Base-by-base conservation (phyloP, 2,329 filamentous ascomycete genomes). In the Capronia epimyces region DNA sequence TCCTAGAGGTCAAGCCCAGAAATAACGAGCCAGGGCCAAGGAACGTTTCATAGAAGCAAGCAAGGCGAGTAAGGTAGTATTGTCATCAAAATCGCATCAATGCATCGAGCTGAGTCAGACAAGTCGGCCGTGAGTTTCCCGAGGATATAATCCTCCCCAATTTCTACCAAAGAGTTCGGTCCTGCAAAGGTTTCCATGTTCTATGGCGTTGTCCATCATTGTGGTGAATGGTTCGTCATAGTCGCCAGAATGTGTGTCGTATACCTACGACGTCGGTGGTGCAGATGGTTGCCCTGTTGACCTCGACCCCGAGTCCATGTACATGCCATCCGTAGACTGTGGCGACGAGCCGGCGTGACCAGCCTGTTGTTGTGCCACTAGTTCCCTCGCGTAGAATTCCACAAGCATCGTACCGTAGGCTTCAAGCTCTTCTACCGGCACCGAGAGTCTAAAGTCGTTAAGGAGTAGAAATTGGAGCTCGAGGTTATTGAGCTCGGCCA, bases 331-430 rank as follows among this genome's bases (percentile, higher is more conserved):
- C 25, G 42, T 45, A 3, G 49, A 34, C 43, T 46, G 45, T 22
- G 55, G 45, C 20, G 52, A 43, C 25, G 52, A 47, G 37, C 47
- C 50, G 29, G 46, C 41, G 25, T 59, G 50, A 10, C 49, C 46
- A 31, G 50, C 63, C 24, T 79, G 75, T 56, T 75, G 73, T 62
- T 85, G 82, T 21, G 81, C 75, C 21, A 95, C 80, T 13, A 96
- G 84, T 67, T 98, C 93, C 47, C 91, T 79, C 0, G 89, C 91
- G 65, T 97, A 98, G 65, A 97, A 98, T 65, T 97, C 91, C 13
- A 98, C 93, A 10, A 98, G 76, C 91, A 97, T 97, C 1, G 93
- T 98, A 3, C 89, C 93, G 63, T 98, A 98, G 0, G 89, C 89
- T 69, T 98, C 93, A 52, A 98, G 80, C 64, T 97, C 91, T 71